These are phyloP conservation scores for Sugiyamaella boreocaroliniensis DNA, from an alignment of 805 yeast genomes.

Conservation along the genomic window DNA sequence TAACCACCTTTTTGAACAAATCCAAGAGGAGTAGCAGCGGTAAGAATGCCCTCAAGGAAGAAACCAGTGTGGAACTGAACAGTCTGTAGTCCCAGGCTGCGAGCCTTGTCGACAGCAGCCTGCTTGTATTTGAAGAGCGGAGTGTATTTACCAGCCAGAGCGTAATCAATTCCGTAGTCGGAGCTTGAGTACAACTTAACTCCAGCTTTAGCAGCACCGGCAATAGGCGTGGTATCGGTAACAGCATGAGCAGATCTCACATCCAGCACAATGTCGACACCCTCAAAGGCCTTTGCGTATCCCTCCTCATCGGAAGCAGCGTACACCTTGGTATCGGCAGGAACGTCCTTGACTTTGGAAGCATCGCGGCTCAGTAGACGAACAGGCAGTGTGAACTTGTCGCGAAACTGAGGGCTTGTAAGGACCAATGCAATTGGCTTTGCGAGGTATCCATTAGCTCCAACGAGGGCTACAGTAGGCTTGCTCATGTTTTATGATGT, in stretches of 20 bases:
- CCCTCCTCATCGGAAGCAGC: constrained; percentile 13
- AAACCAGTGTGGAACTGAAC: constrained; percentile 21
- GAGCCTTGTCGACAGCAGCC: constrained; percentile 16
- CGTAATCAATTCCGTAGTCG: constrained; percentile 48
- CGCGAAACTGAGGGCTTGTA: constrained; percentile 36
- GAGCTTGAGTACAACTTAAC: constrained; percentile 53
- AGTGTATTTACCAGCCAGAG: constrained; percentile 6
- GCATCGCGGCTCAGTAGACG: constrained; percentile 44
- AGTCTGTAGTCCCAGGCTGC: constrained; percentile 21
- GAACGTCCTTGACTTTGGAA: constrained; percentile 27
- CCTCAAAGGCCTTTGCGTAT: constrained; percentile 32
- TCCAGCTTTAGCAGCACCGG: constrained; percentile 35
- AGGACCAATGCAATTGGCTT: constrained; percentile 42
- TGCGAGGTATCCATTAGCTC: constrained; percentile 49
- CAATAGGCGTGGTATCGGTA: constrained; percentile 31
- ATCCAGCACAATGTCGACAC: constrained; percentile 47
- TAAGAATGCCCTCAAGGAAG: constrained; percentile 15
- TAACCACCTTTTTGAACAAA: background rate
- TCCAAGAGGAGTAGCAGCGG: constrained; percentile 2
- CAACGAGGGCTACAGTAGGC: constrained; percentile 44
- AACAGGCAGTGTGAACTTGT: constrained; percentile 43
- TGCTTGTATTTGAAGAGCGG: constrained; percentile 13
- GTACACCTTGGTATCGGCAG: constrained; percentile 13
- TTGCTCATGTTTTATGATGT: constrained; percentile 13
- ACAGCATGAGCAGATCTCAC: constrained; percentile 33